Evolutionary conservation across 2,329 filamentous ascomycete species (phyloP).

Genomic region (Colletotrichum spaethianum): DNA sequence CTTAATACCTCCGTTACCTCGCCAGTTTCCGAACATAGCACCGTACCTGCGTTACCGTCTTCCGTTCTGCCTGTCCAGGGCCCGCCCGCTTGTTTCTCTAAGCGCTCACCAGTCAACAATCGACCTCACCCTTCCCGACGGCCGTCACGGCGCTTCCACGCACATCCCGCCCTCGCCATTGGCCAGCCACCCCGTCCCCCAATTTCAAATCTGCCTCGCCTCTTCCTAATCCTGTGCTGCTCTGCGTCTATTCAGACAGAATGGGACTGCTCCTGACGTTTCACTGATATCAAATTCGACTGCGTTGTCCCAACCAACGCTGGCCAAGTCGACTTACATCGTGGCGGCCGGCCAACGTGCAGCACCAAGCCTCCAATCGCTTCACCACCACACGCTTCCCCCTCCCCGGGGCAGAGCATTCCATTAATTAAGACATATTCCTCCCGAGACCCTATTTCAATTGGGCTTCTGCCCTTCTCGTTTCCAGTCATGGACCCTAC

Average conservation of each 20-base stretch:
- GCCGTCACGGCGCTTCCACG: conserved; percentile 51
- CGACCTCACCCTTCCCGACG: conserved; percentile 40
- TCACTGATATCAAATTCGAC: conserved; percentile 37
- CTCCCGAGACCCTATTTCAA: conserved; percentile 23
- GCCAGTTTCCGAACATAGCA: conserved; percentile 30
- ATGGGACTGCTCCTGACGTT: conserved; percentile 42
- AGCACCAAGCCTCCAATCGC: conserved; percentile 20
- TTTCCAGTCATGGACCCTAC: conserved; percentile 66
- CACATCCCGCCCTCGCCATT: conserved; percentile 45
- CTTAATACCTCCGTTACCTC: conserved; percentile 37
- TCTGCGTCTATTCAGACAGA: conserved; percentile 50
- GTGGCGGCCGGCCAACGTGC: conserved; percentile 29
- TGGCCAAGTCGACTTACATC: conserved; percentile 38
- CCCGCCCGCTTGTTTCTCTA: conserved; percentile 44
- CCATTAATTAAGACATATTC: conserved; percentile 23
- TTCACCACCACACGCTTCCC: conserved; percentile 17
- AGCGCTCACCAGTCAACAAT: conserved; percentile 50
- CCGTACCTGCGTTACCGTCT: conserved; percentile 37
- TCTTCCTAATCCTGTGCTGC: conserved; percentile 12
- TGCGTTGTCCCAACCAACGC: conserved; percentile 31
- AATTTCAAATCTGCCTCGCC: conserved; percentile 43
- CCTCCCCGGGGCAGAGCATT: conserved; percentile 12
- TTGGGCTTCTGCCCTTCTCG: conserved; percentile 21
- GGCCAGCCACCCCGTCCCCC: conserved; percentile 45
- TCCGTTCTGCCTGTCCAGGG: conserved; percentile 10